Percentiles rank a stretch among this genome's conserved stretches.
phyloP scores from a whole-genome alignment of 148 eudicot genomes.

The Nepenthes mirabilis region DNA sequence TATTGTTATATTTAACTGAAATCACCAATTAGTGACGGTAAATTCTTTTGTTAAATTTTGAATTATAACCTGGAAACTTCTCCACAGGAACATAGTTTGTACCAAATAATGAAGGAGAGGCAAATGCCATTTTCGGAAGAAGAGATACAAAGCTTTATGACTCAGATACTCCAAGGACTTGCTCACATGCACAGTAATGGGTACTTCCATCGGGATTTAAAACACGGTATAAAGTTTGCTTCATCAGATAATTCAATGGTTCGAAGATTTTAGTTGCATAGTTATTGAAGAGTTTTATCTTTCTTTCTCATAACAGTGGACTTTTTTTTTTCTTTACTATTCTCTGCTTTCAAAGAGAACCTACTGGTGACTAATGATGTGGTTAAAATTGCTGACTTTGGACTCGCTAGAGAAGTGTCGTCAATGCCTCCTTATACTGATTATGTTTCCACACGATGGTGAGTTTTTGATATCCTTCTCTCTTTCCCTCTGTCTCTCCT shows the following conservation, averaged over 20 bases:
- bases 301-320: background rate
- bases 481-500: background rate
- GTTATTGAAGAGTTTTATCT: constrained; percentile 4
- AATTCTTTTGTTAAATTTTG: background rate
- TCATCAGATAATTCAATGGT: background rate
- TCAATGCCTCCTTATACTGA: constrained; percentile 91
- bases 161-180: constrained; percentile 83
- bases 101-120: constrained; percentile 66
- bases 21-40: too few relatives aligned
- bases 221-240: constrained; percentile 56
- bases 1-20: too few relatives aligned
- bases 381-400: constrained; percentile 92
- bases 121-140: constrained; percentile 64
- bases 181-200: constrained; percentile 76
- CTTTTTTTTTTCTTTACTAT: background rate
- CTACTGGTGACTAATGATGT: constrained; percentile 66
- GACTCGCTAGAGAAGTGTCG: constrained; percentile 82
- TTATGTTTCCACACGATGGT: constrained; percentile 98
- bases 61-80: constrained; percentile 1
- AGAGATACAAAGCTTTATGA: constrained; percentile 57
- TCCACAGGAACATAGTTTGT: constrained; percentile 68
- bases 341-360: constrained; percentile 42
- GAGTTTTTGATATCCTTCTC: constrained; percentile 14
- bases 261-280: constrained; percentile 1
- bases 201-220: constrained; percentile 88